These are phyloP conservation scores for Cerrena zonata DNA, from an alignment of 1,284 basidiomycete genomes.

Conservation along the genomic window DNA sequence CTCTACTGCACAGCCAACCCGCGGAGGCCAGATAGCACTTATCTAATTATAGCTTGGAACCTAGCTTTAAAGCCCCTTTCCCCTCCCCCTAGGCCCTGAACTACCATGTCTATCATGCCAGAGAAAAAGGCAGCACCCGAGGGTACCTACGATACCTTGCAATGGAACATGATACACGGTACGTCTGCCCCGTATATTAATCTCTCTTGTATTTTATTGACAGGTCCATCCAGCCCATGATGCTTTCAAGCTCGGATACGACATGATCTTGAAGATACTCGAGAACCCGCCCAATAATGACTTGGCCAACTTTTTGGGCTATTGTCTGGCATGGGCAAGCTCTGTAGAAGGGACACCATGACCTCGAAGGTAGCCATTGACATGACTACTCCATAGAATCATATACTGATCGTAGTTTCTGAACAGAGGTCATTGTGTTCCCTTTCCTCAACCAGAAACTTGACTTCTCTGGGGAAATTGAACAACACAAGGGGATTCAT, in stretches of 20 bases:
- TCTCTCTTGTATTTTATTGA: background rate
- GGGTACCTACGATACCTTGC: background rate
- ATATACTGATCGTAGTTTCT: background rate
- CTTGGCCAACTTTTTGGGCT: slow-evolving; percentile 36
- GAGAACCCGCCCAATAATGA: slow-evolving; percentile 31
- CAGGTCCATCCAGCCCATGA: slow-evolving; percentile 24
- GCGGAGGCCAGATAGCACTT: too few species aligned
- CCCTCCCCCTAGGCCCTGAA: too few species aligned
- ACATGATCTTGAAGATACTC: slow-evolving; percentile 30
- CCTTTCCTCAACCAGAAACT: slow-evolving; percentile 32
- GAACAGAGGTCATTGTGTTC: slow-evolving; percentile 27
- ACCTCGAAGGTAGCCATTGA: slow-evolving; percentile 24
- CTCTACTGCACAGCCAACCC: too few species aligned
- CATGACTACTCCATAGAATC: background rate
- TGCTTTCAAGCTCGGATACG: slow-evolving; percentile 30
- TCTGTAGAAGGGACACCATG: slow-evolving; percentile 29
- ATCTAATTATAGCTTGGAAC: too few species aligned
- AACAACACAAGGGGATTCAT: slow-evolving; percentile 33
- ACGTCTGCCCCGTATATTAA: background rate
- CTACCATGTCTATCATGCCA: too few species aligned
- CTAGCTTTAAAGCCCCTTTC: too few species aligned
- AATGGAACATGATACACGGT: slow-evolving; percentile 19
- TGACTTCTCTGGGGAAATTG: slow-evolving; percentile 31
- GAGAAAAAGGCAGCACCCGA: background rate
- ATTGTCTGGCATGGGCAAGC: slow-evolving; percentile 33